Base-by-base conservation (phyloP, 345 rosid genomes). In the Citrus inodora region DNA sequence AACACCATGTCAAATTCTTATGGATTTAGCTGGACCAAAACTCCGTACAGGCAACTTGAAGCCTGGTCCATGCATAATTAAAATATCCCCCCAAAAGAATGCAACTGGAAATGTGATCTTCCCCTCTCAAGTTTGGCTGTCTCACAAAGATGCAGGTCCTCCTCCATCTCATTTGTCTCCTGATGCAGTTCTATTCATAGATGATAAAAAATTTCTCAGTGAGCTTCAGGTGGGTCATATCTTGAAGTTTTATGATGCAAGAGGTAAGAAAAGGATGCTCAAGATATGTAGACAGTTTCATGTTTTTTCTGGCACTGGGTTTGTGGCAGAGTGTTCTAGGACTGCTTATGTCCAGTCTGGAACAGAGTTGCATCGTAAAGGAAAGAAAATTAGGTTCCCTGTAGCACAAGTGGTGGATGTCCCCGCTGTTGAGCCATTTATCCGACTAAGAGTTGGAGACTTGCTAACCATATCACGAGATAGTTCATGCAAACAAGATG, bases 11-110 rank as follows among this genome's bases (percentile, higher is more conserved):
- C 88, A 88, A 28, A 76, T 90, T 84, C 92, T 88, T 77, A 91
- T 90, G 92, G 95, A 91, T 84, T 83, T 91, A 84, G 95, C 92
- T 0, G 92, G 95, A 75, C 95, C 95, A 74, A 91, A 91, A 82
- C 87, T 91, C 71, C 89, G 93, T 64, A 91, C 93, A 1, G 88
- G 84, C 42, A 81, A 85, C 42, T 67, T 90, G 38, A 85, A 84
- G 76, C 86, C 91, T 58, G 93, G 93, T 71, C 95, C 92, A 2
- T 81, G 90, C 59, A 91, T 88, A 61, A 79, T 82, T 48, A 91
- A 91, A 85, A 71, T 91, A 72, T 85, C 91, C 33, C 88, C 92
- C 17, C 79, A 90, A 81, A 88, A 82, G 87, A 82, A 84, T 83
- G 91, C 89, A 60, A 79, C 81, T n/a, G 92, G 95, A 70, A 82